phyloP scores from a whole-genome alignment of 768 basidiomycete genomes.

The Kwoniella shandongensis region DNA sequence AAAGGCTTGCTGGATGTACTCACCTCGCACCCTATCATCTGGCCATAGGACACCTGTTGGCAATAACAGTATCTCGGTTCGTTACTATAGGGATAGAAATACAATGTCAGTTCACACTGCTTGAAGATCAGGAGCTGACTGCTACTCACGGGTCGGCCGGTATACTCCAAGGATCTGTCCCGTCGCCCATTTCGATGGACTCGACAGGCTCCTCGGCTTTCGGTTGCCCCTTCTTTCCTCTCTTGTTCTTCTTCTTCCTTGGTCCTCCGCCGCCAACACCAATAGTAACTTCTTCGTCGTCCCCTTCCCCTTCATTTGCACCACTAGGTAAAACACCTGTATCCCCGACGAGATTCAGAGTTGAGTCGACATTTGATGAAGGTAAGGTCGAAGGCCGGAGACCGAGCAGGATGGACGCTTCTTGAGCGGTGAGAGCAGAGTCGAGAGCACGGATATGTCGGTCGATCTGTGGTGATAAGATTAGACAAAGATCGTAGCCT shows the following conservation, averaged over 20 bases:
- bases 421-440: constrained; percentile 45
- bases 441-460: constrained; percentile 53
- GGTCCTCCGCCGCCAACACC: constrained; percentile 9
- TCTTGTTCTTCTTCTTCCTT: constrained; percentile 13
- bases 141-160: constrained; percentile 45
- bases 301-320: constrained; percentile 5
- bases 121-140: background rate
- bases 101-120: too few relatives aligned
- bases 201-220: background rate
- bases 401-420: constrained; percentile 49
- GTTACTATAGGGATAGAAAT: constrained; percentile 24
- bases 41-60: constrained; percentile 47
- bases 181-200: background rate
- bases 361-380: constrained; percentile 33
- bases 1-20: constrained; percentile 19
- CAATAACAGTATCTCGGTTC: constrained; percentile 53
- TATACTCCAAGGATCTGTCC: constrained; percentile 20
- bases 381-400: constrained; percentile 44
- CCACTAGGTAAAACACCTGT: background rate
- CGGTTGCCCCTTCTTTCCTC: constrained; percentile 22
- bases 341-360: constrained; percentile 19
- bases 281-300: constrained; percentile 9
- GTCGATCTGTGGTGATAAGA: constrained; percentile 53
- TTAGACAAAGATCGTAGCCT: too few relatives aligned
- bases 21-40: constrained; percentile 53